A percentile compares a stretch with the other conserved stretches of the same genome.
Evolutionary conservation across 257 asterid species (phyloP).

Genomic region (Rubia yunnanensis): DNA sequence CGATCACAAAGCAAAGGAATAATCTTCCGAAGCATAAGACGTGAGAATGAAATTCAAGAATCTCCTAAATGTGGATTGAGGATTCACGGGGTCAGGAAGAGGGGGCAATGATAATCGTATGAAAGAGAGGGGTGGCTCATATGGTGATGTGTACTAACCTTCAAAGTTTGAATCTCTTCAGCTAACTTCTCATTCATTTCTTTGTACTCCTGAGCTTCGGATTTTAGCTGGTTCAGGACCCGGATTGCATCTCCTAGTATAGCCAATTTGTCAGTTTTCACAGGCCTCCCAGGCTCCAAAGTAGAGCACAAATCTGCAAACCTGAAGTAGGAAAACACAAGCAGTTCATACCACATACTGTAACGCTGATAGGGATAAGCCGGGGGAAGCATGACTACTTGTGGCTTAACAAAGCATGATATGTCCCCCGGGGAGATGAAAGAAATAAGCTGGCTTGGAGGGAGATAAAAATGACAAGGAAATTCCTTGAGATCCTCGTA

Average conservation of each 20-base stretch:
- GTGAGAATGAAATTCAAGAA: background rate
- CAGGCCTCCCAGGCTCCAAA: slow-evolving; percentile 68
- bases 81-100: too few species aligned
- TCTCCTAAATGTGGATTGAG: background rate
- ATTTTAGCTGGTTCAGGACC: slow-evolving; percentile 42
- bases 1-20: background rate
- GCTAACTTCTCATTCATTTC: slow-evolving; percentile 49
- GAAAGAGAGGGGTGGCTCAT: background rate
- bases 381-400: background rate
- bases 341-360: background rate
- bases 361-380: background rate
- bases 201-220: slow-evolving; percentile 45
- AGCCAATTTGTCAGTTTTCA: slow-evolving; percentile 61
- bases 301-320: slow-evolving; percentile 52
- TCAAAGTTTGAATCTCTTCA: slow-evolving; percentile 63
- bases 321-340: slow-evolving; percentile 28
- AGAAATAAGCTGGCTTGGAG: too few species aligned
- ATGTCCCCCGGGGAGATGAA: background rate
- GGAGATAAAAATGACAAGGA: background rate
- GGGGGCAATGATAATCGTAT: background rate
- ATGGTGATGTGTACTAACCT: slow-evolving; percentile 37
- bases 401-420: background rate
- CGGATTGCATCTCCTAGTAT: slow-evolving; percentile 69
- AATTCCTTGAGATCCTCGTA: background rate
- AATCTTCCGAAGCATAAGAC: too few species aligned